Conservation (phyloP, 768 basidiomycete genomes). For the Agaricus subrufescens region DNA sequence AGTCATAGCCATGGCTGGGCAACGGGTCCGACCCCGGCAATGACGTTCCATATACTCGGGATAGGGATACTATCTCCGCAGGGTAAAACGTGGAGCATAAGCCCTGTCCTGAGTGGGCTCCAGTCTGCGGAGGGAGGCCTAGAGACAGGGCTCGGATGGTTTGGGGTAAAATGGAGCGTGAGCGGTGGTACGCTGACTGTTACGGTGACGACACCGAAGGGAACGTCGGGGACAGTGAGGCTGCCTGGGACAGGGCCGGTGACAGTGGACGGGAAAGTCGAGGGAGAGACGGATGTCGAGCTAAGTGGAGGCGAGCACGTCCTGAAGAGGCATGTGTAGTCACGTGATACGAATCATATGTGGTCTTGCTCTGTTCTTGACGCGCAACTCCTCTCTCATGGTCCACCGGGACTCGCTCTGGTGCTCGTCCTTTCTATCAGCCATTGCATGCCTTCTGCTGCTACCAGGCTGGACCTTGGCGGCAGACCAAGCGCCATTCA, state of each 20-base stretch:
- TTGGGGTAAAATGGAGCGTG: slow-evolving; percentile 40
- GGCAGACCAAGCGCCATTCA: slow-evolving; percentile 40
- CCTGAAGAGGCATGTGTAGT: not conserved
- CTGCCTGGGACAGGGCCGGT: slow-evolving; percentile 6
- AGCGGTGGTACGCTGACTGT: not conserved
- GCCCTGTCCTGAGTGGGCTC: slow-evolving; percentile 37
- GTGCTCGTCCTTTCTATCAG: slow-evolving; percentile 11
- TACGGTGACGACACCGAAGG: not conserved
- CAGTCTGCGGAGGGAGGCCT: slow-evolving; percentile 45
- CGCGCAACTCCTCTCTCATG: slow-evolving; percentile 2
- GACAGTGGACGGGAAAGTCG: not conserved
- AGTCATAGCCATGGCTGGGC: slow-evolving; percentile 59
- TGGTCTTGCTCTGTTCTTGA: not conserved
- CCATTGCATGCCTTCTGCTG: slow-evolving; percentile 12
- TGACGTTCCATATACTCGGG: slow-evolving; percentile 55
- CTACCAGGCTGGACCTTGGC: slow-evolving; percentile 18
- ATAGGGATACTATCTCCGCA: slow-evolving; percentile 41
- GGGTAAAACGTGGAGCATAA: slow-evolving; percentile 41
- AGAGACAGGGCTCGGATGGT: slow-evolving; percentile 48
- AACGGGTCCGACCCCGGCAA: slow-evolving; percentile 50
- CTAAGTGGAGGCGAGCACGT: slow-evolving; percentile 5
- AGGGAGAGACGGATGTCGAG: not conserved
- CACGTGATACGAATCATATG: slow-evolving; percentile 4
- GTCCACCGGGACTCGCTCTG: slow-evolving; percentile 3
- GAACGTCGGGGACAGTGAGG: slow-evolving; percentile 4